A percentile compares a stretch with the other conserved stretches of the same genome.
These are phyloP conservation scores for Rossbeevera mucosa DNA, from an alignment of 768 basidiomycete species.

Conservation along the genomic window DNA sequence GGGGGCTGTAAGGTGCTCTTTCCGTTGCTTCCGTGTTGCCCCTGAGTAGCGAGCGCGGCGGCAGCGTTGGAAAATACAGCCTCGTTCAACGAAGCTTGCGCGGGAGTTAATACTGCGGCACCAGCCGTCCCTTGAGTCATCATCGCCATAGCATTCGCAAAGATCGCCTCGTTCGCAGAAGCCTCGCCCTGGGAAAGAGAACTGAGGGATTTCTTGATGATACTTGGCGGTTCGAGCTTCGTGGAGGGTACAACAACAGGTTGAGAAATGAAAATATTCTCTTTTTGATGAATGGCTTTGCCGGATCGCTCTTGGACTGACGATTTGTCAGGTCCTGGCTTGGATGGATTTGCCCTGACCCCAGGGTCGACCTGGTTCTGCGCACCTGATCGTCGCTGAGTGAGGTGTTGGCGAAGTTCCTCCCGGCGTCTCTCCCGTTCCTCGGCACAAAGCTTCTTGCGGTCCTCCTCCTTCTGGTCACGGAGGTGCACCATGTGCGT, in stretches of 20 bases:
- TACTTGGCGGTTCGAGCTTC: constrained; percentile 20
- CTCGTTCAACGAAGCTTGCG: constrained; percentile 25
- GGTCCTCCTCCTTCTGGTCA: constrained; percentile 30
- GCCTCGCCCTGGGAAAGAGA: constrained; percentile 23
- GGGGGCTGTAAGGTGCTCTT: constrained; percentile 16
- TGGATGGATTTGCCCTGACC: constrained; percentile 12
- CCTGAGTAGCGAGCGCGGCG: constrained; percentile 10
- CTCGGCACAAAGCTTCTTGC: constrained; percentile 27
- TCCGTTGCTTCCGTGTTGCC: constrained; percentile 1
- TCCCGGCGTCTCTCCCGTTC: constrained; percentile 26
- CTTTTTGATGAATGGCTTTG: constrained; percentile 24
- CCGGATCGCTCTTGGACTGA: constrained; percentile 10
- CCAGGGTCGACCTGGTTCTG: constrained; percentile 16
- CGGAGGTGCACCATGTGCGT: constrained; percentile 31
- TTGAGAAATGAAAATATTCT: constrained; percentile 19
- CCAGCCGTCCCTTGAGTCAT: constrained; percentile 14
- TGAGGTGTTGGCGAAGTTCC: constrained; percentile 18
- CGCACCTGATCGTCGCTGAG: constrained; percentile 14
- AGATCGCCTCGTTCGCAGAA: constrained; percentile 23
- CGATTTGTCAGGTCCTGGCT: constrained; percentile 13
- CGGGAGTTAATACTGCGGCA: constrained; percentile 7
- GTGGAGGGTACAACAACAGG: constrained; percentile 4
- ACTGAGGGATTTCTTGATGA: constrained; percentile 26
- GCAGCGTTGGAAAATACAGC: constrained; percentile 22
- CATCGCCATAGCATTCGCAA: constrained; percentile 22